Evolutionary conservation across 2,329 filamentous ascomycete species (phyloP), one percentile per base, ranked within the genome.

Genomic region (Cordyceps tenuipes): DNA sequence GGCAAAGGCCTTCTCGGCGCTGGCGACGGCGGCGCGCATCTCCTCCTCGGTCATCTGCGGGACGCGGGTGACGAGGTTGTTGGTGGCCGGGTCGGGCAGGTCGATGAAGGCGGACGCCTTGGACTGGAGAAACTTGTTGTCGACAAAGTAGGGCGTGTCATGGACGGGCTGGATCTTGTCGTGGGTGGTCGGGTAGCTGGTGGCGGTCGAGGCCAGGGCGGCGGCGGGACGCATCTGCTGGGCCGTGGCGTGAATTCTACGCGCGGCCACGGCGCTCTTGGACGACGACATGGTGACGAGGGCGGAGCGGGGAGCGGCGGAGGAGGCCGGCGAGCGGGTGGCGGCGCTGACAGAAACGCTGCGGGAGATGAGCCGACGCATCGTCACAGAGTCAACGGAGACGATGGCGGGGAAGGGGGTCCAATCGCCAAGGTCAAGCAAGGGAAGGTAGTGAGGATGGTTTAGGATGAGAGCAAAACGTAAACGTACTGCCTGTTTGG

Each of bases 51-150:
- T 93, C 75, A 86, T 89, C 76, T 93, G 88, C 19, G 90, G 90
- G 31, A 93, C 89, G 55, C 89, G 84, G 15, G 90, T 93, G 63
- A 94, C 86, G 65, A 93, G 82, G 75, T 91, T 89, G 78, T 92
- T 93, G 67, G 90, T 93, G 53, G 90, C 89, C 21, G 90, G 90
- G 74, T 94, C 90, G 74, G 89, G 79, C 64, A 94, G 77, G 68
- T 91, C 88, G 71, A 93, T 91, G 80, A 86, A 91, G 75, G 87
- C 78, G 62, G 84, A 81, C 31, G 89, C 79, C 68, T 80, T 75
- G 19, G 89, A 92, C 54, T 81, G 75, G 59, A 86, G 76, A 70
- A 93, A 91, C 72, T 88, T 76, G 76, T 94, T 94, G 79, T 94
- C 83, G 66, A 94, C 71, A 72, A 94, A 94, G 78, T 89, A 91